phyloP scores from a whole-genome alignment of 2,329 filamentous ascomycete genomes.

The Passalora sequoiae region DNA sequence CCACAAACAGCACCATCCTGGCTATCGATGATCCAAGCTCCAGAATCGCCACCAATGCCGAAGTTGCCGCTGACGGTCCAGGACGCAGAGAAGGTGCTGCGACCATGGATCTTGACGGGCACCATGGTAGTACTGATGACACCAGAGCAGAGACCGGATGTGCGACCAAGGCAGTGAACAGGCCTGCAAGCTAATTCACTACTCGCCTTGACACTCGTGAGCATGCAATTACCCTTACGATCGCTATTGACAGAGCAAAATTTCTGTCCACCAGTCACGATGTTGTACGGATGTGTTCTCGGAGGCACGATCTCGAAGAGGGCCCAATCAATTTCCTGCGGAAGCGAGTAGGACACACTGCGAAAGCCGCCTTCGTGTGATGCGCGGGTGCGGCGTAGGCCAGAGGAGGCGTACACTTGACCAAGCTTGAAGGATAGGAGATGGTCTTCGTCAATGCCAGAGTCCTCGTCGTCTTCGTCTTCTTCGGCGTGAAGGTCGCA shows the following conservation, averaged over 20 bases:
- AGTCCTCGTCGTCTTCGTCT: slow-evolving; percentile 63
- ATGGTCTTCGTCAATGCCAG: slow-evolving; percentile 75
- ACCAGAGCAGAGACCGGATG: slow-evolving; percentile 75
- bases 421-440: slow-evolving; percentile 76
- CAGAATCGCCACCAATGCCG: slow-evolving; percentile 76
- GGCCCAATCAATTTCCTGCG: slow-evolving; percentile 92
- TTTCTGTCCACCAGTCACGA: slow-evolving; percentile 53
- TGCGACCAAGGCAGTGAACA: slow-evolving; percentile 85
- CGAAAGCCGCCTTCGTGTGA: slow-evolving; percentile 30
- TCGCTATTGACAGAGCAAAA: slow-evolving; percentile 28
- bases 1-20: slow-evolving; percentile 75
- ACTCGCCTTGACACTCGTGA: slow-evolving; percentile 51
- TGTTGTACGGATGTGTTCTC: slow-evolving; percentile 66
- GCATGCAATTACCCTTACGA: slow-evolving; percentile 37
- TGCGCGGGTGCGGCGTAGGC: slow-evolving; percentile 59
- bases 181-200: slow-evolving; percentile 65
- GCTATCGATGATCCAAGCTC: slow-evolving; percentile 86
- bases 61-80: slow-evolving; percentile 59
- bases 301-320: slow-evolving; percentile 73
- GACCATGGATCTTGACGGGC: slow-evolving; percentile 81
- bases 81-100: slow-evolving; percentile 70
- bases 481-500: slow-evolving; percentile 72
- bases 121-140: slow-evolving; percentile 72
- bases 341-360: slow-evolving; percentile 59
- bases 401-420: slow-evolving; percentile 82